These are phyloP conservation scores for Plectosphaerella sp. DNA, from an alignment of 2,329 filamentous ascomycete genomes.

Conservation along the genomic window DNA sequence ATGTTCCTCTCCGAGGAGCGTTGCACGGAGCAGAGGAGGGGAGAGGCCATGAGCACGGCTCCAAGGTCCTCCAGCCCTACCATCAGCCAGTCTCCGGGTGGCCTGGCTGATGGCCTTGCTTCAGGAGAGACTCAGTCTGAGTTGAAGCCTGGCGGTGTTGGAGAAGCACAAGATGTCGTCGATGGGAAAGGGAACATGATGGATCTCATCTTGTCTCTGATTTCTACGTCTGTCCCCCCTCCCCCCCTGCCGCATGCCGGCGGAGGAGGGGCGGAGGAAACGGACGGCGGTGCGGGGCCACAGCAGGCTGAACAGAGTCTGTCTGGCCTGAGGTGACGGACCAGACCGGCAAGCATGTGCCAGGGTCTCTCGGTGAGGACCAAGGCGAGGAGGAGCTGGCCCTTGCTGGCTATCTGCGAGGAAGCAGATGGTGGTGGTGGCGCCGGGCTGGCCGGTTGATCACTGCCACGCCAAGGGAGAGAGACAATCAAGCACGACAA, in stretches of 20 bases:
- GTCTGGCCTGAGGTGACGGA: not conserved
- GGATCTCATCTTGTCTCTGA: too few relatives aligned
- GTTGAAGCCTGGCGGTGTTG: too few relatives aligned
- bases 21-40: not conserved
- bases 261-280: too few relatives aligned
- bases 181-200: too few relatives aligned
- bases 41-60: not conserved
- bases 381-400: not conserved
- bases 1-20: not conserved
- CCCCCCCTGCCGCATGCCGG: too few relatives aligned
- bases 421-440: not conserved
- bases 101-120: not conserved
- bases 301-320: too few relatives aligned
- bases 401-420: too few relatives aligned
- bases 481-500: not conserved
- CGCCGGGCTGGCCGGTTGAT: not conserved
- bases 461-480: constrained; percentile 2
- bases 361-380: not conserved
- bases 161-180: too few relatives aligned
- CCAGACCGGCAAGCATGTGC: not conserved
- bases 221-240: too few relatives aligned
- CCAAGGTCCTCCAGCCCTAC: not conserved
- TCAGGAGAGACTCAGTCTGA: too few relatives aligned
- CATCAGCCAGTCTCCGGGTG: not conserved
- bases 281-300: too few relatives aligned